Evolutionary conservation across 768 basidiomycete genomes (phyloP).

Genomic region (Lentinula sp.): DNA sequence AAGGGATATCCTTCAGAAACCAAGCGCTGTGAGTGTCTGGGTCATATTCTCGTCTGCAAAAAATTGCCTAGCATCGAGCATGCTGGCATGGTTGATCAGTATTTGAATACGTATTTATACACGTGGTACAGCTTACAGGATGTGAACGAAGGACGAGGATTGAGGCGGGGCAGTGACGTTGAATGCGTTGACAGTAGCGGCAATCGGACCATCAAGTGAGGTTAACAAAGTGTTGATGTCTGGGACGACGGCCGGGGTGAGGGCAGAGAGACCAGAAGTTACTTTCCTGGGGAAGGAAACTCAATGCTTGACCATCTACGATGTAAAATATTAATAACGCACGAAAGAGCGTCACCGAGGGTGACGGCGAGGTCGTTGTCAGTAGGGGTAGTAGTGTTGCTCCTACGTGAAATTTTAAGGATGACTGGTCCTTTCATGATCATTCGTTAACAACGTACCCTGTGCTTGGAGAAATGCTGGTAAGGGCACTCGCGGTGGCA

Average conservation of each 20-base stretch:
- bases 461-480: slow-evolving; percentile 10
- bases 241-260: slow-evolving; percentile 20
- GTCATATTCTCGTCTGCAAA: slow-evolving; percentile 24
- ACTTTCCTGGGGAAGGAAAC: slow-evolving; percentile 13
- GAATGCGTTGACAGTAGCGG: slow-evolving; percentile 17
- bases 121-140: slow-evolving; percentile 16
- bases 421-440: neutral
- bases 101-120: neutral
- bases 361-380: slow-evolving; percentile 28
- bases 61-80: slow-evolving; percentile 31
- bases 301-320: neutral
- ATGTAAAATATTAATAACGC: slow-evolving; percentile 1
- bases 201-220: slow-evolving; percentile 24
- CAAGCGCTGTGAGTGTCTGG: slow-evolving; percentile 24
- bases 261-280: slow-evolving; percentile 24
- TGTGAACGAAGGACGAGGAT: slow-evolving; percentile 20
- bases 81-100: slow-evolving; percentile 15
- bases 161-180: slow-evolving; percentile 23
- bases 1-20: slow-evolving; percentile 15
- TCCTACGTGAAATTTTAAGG: slow-evolving; percentile 15
- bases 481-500: slow-evolving; percentile 15
- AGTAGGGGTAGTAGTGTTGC: slow-evolving; percentile 23
- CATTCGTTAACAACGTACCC: neutral
- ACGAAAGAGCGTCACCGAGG: slow-evolving; percentile 24
- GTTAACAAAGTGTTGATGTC: slow-evolving; percentile 18